A percentile compares a stretch with the other conserved stretches of the same genome.
phyloP scores from a whole-genome alignment of 2,329 filamentous ascomycete species.

The Aspergillus viridinutans region DNA sequence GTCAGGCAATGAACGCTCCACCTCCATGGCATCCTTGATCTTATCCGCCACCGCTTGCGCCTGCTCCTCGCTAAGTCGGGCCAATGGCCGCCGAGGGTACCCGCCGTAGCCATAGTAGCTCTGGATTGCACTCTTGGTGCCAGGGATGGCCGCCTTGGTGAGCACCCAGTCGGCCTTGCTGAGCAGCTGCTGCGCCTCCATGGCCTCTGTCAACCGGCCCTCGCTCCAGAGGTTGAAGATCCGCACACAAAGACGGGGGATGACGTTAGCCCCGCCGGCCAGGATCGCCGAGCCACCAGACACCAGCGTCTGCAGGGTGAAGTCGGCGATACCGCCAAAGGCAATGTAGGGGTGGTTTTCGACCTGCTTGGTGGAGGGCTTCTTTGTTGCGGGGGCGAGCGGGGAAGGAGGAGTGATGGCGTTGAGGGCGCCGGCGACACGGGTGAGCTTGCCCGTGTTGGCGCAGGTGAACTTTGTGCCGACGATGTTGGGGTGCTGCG shows the following conservation, averaged over 20 bases:
- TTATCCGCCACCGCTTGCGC: slow-evolving; percentile 28
- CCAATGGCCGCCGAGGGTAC: slow-evolving; percentile 62
- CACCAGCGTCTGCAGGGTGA: slow-evolving; percentile 75
- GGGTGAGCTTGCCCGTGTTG: slow-evolving; percentile 83
- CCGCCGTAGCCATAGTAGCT: slow-evolving; percentile 81
- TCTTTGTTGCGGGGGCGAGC: slow-evolving; percentile 22
- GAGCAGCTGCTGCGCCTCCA: slow-evolving; percentile 69
- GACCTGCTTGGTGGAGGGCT: slow-evolving; percentile 24
- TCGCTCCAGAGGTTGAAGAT: slow-evolving; percentile 74
- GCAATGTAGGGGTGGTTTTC: slow-evolving; percentile 64
- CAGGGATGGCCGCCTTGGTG: slow-evolving; percentile 77
- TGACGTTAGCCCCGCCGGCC: slow-evolving; percentile 80
- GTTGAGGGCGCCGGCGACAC: slow-evolving; percentile 68
- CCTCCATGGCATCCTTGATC: slow-evolving; percentile 34
- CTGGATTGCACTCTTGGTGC: slow-evolving; percentile 81
- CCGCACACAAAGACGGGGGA: slow-evolving; percentile 76
- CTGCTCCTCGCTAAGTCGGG: slow-evolving; percentile 28
- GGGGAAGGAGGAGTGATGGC: slow-evolving; percentile 60
- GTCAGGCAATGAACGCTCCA: slow-evolving; percentile 34
- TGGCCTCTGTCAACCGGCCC: slow-evolving; percentile 72
- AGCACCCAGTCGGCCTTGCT: slow-evolving; percentile 78
- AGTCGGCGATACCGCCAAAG: slow-evolving; percentile 85
- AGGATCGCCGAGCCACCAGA: slow-evolving; percentile 82
- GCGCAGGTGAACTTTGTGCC: slow-evolving; percentile 91
- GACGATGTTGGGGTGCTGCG: slow-evolving; percentile 75